A percentile compares a stretch with the other conserved stretches of the same genome.
Conservation (phyloP, 768 basidiomycete genomes). For the Leccinum variicolor region DNA sequence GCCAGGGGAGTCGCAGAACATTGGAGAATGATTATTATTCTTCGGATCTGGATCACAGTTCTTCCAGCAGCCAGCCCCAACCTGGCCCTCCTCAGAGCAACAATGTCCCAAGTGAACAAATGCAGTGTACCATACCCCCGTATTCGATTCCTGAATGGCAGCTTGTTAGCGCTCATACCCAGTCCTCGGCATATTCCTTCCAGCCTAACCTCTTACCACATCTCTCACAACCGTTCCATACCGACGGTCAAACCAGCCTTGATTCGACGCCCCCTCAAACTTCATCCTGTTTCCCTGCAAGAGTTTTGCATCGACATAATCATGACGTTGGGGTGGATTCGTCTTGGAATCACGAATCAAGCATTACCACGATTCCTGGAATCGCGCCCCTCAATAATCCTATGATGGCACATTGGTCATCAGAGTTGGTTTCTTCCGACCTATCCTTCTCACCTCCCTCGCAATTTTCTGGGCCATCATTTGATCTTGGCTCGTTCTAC, state of each 20-base stretch:
- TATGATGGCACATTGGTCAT: conserved; percentile 3
- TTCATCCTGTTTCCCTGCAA: background rate
- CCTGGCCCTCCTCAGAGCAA: background rate
- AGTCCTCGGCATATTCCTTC: background rate
- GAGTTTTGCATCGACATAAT: conserved; percentile 1
- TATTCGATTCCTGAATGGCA: conserved; percentile 7
- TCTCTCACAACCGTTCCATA: conserved; percentile 1
- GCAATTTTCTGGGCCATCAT: background rate
- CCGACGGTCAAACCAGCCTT: conserved; percentile 1
- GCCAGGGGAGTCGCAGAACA: background rate
- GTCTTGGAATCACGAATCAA: conserved; percentile 2
- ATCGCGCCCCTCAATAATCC: background rate
- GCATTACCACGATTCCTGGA: background rate
- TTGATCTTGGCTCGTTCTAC: background rate
- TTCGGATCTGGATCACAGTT: conserved; percentile 1
- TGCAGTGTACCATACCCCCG: background rate
- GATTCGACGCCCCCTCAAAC: background rate
- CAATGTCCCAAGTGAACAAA: conserved; percentile 1
- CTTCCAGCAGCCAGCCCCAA: background rate
- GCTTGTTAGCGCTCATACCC: background rate
- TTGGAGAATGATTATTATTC: background rate
- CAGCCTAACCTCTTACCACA: background rate
- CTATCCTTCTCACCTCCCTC: background rate
- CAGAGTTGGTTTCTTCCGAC: background rate
- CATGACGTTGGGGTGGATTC: conserved; percentile 1